A percentile compares a stretch with the other conserved stretches of the same genome.
phyloP scores from a whole-genome alignment of 805 yeast species.

The Wickerhamomyces bovis region DNA sequence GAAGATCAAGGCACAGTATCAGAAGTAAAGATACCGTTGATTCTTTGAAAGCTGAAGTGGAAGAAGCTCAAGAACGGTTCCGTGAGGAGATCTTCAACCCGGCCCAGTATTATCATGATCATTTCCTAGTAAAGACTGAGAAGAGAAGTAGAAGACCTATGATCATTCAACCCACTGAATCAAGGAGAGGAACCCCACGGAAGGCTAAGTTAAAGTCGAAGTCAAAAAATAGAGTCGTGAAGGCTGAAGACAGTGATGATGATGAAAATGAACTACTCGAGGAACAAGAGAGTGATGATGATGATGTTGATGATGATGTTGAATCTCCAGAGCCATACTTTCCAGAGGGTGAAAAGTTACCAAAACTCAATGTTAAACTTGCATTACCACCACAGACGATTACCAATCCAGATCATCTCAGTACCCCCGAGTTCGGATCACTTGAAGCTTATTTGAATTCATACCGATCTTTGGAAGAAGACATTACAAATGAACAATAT shows the following conservation, averaged over 20 bases:
- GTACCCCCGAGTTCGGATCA: slow-evolving; percentile 36
- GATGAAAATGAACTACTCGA: slow-evolving; percentile 12
- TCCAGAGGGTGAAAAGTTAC: slow-evolving; percentile 11
- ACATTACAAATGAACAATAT: slow-evolving; percentile 54
- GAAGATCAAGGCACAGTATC: slow-evolving; percentile 20
- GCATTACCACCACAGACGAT: slow-evolving; percentile 40
- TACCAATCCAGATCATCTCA: slow-evolving; percentile 55
- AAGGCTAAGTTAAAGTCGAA: slow-evolving; percentile 3
- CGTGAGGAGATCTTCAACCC: slow-evolving; percentile 17
- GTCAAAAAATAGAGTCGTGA: slow-evolving; percentile 2
- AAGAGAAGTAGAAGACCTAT: not conserved
- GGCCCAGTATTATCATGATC: slow-evolving; percentile 16
- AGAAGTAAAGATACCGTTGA: slow-evolving; percentile 10
- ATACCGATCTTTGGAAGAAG: slow-evolving; percentile 56
- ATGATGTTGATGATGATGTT: slow-evolving; percentile 1
- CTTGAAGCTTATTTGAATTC: slow-evolving; percentile 46
- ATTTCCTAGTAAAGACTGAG: slow-evolving; percentile 11
- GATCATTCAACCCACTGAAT: not conserved
- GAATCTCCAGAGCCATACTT: slow-evolving; percentile 6
- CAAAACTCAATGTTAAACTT: slow-evolving; percentile 25
- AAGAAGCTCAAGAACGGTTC: slow-evolving; percentile 10
- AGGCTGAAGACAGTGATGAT: slow-evolving; percentile 2
- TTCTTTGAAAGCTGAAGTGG: slow-evolving; percentile 15
- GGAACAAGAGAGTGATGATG: slow-evolving; percentile 15
- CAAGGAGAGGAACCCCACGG: not conserved